Evolutionary conservation across 495 filamentous ascomycete species (phyloP), one percentile per base, ranked within the genome.

Genomic region (Penicillium bialowiezense): DNA sequence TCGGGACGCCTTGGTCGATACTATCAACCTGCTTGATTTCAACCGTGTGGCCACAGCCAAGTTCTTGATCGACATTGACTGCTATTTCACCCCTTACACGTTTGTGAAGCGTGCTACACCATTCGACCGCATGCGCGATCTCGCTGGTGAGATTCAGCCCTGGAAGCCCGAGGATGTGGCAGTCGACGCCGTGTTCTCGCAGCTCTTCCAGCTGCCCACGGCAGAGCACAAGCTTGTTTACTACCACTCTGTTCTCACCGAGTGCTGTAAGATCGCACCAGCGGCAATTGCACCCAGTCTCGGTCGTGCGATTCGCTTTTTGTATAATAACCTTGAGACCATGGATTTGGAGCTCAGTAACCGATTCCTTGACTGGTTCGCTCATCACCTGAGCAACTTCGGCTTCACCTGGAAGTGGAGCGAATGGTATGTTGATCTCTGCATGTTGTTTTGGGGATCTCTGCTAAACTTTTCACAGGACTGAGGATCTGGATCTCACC

Each of bases 351-450:
- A 99, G 69, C 70, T 99, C 31, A 78, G 71, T 48, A 85, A 88
- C 64, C 84, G 93, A 13, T 97, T 97, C 70, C 75, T 95, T 61
- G 93, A 97, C 64, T 99, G 93, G 93, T 99, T 99, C 59, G 79
- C 91, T 12, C 95, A 99, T 61, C 93, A 99, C 72, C 65, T 99
- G 56, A 96, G 90, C 67, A 99, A 99, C 70, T 99, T 97, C 59
- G 93, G 95, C 32, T 99, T 97, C 59, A 93, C 95, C 3, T 99
- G 93, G 93, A 97, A 97, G 71, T 99, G 93, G 93, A 86, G 86
- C 15, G 93, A 99, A 71, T 99, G 93, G 93, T 84, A 62, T 66
- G 77, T 65, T 8, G 21, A 26, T 36, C 23, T 14, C 1, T 10
- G 23, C 8, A 26, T 26, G 3, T 8, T 26, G 26, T 34, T 14